A percentile compares a stretch with the other conserved stretches of the same genome.
These are phyloP conservation scores for Candida broadrunensis DNA, from an alignment of 805 yeast genomes.

Conservation along the genomic window DNA sequence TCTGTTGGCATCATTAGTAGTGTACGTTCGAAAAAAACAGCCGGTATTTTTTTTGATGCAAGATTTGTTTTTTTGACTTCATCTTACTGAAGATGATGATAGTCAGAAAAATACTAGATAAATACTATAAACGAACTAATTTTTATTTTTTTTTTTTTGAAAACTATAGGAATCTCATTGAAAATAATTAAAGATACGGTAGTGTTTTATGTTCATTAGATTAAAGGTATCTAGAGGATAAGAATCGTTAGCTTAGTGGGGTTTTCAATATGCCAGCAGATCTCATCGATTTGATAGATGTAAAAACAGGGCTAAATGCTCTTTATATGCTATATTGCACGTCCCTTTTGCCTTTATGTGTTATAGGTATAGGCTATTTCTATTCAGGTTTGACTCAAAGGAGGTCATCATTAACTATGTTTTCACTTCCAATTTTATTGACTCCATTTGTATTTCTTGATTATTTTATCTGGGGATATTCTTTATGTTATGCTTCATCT, in stretches of 20 bases:
- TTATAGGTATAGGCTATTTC: slow-evolving; percentile 36
- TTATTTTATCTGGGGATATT: slow-evolving; percentile 46
- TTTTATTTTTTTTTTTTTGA: no score
- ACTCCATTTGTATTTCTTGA: slow-evolving; percentile 32
- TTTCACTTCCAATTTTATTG: slow-evolving; percentile 32
- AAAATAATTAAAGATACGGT: no score
- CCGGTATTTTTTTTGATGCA: neutral
- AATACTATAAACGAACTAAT: no score
- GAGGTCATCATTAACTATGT: slow-evolving; percentile 38
- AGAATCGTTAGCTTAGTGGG: no score
- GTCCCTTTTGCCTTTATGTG: slow-evolving; percentile 24
- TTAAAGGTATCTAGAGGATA: no score
- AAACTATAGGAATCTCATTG: no score
- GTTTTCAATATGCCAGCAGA: neutral
- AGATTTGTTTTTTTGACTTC: neutral
- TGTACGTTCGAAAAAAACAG: neutral
- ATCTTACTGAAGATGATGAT: no score
- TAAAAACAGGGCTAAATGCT: slow-evolving; percentile 7
- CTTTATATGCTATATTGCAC: slow-evolving; percentile 36
- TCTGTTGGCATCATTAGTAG: slow-evolving; percentile 13
- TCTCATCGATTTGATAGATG: slow-evolving; percentile 2
- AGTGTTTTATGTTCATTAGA: no score
- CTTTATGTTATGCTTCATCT: slow-evolving; percentile 36
- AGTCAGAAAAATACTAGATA: no score
- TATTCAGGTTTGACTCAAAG: slow-evolving; percentile 44